Evolutionary conservation across 352 stramenopile genomes (phyloP).

Genomic region (Pythium brassicae): DNA sequence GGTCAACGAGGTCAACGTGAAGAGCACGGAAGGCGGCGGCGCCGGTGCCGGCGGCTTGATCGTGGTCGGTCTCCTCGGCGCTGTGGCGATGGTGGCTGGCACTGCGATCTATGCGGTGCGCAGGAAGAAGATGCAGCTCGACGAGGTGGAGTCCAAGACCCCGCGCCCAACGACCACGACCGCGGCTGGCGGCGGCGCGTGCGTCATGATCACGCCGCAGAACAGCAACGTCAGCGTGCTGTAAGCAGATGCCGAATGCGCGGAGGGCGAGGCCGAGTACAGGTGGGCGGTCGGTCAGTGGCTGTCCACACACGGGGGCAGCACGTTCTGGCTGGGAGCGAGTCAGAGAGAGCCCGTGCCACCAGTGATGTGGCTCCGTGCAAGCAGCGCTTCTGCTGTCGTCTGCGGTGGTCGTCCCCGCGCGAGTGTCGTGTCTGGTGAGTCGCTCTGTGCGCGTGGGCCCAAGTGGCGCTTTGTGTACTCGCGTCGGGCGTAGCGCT

Average conservation of each 20-base stretch:
- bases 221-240: conserved; percentile 28
- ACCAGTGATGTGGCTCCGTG: not conserved
- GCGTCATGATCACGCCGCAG: conserved; percentile 51
- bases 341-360: not conserved
- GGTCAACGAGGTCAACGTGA: conserved; percentile 38
- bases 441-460: not conserved
- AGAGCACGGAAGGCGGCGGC: conserved; percentile 17
- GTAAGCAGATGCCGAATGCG: conserved; percentile 5
- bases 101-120: conserved; percentile 53
- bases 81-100: conserved; percentile 40
- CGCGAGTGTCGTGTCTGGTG: not conserved
- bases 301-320: too few relatives aligned
- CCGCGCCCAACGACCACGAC: conserved; percentile 22
- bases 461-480: not conserved
- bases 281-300: too few relatives aligned
- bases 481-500: conserved; percentile 1
- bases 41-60: conserved; percentile 14
- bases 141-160: conserved; percentile 60
- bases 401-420: not conserved
- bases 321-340: not conserved
- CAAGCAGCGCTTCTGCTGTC: not conserved
- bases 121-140: conserved; percentile 61
- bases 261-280: too few relatives aligned
- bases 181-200: conserved; percentile 22
- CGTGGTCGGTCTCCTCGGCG: conserved; percentile 25